These are phyloP conservation scores for Ophiostoma angusticollis DNA, from an alignment of 2,329 filamentous ascomycete species.

Conservation along the genomic window DNA sequence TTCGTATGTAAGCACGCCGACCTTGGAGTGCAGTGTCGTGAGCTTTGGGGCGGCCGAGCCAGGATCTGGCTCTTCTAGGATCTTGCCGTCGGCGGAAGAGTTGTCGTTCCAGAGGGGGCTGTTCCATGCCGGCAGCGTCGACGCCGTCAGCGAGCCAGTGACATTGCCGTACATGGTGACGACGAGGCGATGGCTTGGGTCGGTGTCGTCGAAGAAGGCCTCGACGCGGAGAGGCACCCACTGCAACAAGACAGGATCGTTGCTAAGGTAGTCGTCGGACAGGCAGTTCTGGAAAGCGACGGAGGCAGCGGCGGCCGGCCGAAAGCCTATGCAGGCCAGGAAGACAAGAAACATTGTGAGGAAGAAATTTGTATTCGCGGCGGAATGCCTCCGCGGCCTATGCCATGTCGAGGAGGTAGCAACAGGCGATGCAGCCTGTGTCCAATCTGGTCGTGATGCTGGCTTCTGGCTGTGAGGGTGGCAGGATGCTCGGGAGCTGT, in stretches of 20 bases:
- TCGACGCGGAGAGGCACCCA: slow-evolving; percentile 66
- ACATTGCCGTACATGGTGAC: slow-evolving; percentile 88
- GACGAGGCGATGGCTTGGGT: slow-evolving; percentile 51
- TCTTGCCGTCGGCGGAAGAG: slow-evolving; percentile 59
- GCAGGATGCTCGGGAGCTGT: too few relatives aligned
- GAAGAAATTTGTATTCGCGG: neutral
- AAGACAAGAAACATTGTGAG: slow-evolving; percentile 25
- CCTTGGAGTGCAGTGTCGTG: slow-evolving; percentile 60
- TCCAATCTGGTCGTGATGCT: too few relatives aligned
- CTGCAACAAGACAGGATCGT: slow-evolving; percentile 52
- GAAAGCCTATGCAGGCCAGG: slow-evolving; percentile 25
- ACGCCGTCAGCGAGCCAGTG: slow-evolving; percentile 50
- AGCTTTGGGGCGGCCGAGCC: slow-evolving; percentile 36
- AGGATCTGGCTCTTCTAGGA: slow-evolving; percentile 47
- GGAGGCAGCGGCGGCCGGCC: slow-evolving; percentile 47
- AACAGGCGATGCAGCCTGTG: neutral
- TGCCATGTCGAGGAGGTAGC: neutral
- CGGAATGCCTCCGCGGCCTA: neutral
- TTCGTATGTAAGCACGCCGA: slow-evolving; percentile 66
- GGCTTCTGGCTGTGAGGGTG: too few relatives aligned
- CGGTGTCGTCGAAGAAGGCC: slow-evolving; percentile 53
- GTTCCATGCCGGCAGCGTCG: slow-evolving; percentile 45
- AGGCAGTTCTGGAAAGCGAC: slow-evolving; percentile 82
- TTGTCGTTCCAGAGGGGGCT: slow-evolving; percentile 50
- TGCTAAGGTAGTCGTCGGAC: slow-evolving; percentile 34